These are phyloP conservation scores for Fusarium heterosporum DNA, from an alignment of 2,329 filamentous ascomycete species.

Conservation along the genomic window DNA sequence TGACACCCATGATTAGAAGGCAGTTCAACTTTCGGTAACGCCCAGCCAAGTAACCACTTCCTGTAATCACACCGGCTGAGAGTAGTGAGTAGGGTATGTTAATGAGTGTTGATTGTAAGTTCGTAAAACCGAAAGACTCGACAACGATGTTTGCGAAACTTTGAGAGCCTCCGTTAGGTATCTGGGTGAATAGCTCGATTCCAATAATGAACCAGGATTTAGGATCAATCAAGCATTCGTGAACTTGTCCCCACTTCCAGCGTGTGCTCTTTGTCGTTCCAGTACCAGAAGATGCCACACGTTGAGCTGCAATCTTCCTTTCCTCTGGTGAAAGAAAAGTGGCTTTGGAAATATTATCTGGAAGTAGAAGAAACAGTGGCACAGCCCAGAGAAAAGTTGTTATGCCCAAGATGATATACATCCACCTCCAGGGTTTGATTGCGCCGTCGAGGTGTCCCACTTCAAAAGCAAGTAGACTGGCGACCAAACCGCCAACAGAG, in stretches of 20 bases:
- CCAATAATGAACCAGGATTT: constrained; percentile 71
- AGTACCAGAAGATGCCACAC: constrained; percentile 63
- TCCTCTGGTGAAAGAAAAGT: constrained; percentile 68
- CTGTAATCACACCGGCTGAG: constrained; percentile 60
- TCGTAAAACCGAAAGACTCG: constrained; percentile 66
- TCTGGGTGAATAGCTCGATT: constrained; percentile 65
- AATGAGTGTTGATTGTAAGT: constrained; percentile 66
- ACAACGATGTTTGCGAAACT: constrained; percentile 70
- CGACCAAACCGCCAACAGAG: constrained; percentile 60
- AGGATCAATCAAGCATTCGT: constrained; percentile 66
- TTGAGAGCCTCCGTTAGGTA: constrained; percentile 72
- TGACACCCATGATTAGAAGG: constrained; percentile 61
- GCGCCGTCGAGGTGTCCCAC: constrained; percentile 63
- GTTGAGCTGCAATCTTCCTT: constrained; percentile 59
- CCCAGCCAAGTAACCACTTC: constrained; percentile 63
- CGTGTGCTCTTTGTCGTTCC: constrained; percentile 61
- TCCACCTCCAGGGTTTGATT: constrained; percentile 66
- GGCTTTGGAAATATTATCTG: constrained; percentile 66
- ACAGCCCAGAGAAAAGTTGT: constrained; percentile 64
- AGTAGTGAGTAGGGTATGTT: constrained; percentile 70
- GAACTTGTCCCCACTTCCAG: constrained; percentile 64
- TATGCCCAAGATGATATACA: constrained; percentile 67
- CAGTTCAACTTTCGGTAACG: constrained; percentile 64
- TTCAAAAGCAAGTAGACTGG: constrained; percentile 65
- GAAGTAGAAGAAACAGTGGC: constrained; percentile 61